Evolutionary conservation across 768 basidiomycete genomes (phyloP).

Genomic region (Tylopilus sp.): DNA sequence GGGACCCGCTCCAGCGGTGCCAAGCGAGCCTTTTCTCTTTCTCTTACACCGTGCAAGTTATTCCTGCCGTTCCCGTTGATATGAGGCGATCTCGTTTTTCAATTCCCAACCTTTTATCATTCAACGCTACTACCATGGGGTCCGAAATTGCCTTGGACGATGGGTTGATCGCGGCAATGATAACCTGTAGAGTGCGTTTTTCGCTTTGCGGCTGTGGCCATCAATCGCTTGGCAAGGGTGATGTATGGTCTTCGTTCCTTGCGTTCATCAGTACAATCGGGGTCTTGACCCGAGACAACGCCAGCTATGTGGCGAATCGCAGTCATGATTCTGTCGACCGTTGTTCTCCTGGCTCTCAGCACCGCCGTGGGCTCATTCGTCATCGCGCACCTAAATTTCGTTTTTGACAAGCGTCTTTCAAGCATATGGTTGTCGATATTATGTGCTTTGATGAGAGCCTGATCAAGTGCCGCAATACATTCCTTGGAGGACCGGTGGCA

Average conservation of each 20-base stretch:
- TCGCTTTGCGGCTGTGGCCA: background rate
- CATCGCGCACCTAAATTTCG: background rate
- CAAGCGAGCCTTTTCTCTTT: no score
- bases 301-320: background rate
- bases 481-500: background rate
- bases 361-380: background rate
- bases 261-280: background rate
- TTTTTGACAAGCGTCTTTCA: background rate
- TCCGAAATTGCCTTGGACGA: background rate
- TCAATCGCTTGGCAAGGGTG: background rate
- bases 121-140: background rate
- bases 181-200: slow-evolving; percentile 1
- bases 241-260: background rate
- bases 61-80: no score
- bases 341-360: background rate
- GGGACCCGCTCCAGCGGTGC: no score
- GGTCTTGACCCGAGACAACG: background rate
- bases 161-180: background rate
- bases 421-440: slow-evolving; percentile 1
- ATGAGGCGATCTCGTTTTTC: no score
- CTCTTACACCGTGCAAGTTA: no score
- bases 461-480: background rate
- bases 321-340: background rate
- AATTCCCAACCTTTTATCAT: no score
- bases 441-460: background rate